Percentiles rank a stretch among this genome's conserved stretches.
Conservation (phyloP, 2,329 filamentous ascomycete species). For the Penicillium fuscoglaucum region DNA sequence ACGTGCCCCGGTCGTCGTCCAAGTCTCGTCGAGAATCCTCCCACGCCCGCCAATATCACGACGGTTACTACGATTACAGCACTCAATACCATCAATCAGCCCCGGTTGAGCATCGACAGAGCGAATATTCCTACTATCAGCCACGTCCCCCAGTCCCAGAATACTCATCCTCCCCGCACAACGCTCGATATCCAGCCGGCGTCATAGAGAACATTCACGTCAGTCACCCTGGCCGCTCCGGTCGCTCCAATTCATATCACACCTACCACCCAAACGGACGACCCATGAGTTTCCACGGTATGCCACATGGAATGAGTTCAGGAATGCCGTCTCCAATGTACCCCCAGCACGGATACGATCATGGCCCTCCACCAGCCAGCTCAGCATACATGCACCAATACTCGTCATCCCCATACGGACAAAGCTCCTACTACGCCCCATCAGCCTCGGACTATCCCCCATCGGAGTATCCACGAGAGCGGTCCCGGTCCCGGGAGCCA, state of each 20-base stretch:
- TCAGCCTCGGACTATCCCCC: constrained; percentile 31
- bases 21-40: constrained; percentile 36
- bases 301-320: constrained; percentile 32
- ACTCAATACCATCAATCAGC: constrained; percentile 36
- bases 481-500: constrained; percentile 38
- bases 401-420: constrained; percentile 35
- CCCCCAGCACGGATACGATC: constrained; percentile 33
- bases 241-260: constrained; percentile 40
- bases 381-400: constrained; percentile 41
- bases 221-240: constrained; percentile 30
- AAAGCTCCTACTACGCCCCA: constrained; percentile 30
- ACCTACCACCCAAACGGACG: constrained; percentile 37
- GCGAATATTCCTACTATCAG: constrained; percentile 34
- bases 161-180: constrained; percentile 34
- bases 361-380: constrained; percentile 40
- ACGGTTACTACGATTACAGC: constrained; percentile 40
- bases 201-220: constrained; percentile 35
- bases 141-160: constrained; percentile 33
- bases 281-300: constrained; percentile 43
- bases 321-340: constrained; percentile 28
- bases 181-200: constrained; percentile 31
- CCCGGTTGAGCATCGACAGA: constrained; percentile 34
- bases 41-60: constrained; percentile 33
- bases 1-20: constrained; percentile 35
- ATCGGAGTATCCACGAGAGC: constrained; percentile 35